These are phyloP conservation scores for Dendrobium nobile DNA, from an alignment of 106 monocot species.

Conservation along the genomic window DNA sequence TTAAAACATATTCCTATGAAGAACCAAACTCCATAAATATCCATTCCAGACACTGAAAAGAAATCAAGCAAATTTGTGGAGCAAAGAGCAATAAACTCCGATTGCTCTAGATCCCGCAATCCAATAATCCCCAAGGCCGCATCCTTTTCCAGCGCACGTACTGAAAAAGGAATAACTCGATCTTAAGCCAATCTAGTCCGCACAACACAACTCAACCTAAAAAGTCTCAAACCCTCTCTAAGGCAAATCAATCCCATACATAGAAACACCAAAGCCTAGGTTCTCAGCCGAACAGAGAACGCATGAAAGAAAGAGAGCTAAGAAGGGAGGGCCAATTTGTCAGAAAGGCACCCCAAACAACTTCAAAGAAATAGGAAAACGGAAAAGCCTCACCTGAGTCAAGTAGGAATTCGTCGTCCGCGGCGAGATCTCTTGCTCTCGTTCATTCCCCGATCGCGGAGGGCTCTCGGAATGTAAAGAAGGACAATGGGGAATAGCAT, in stretches of 20 bases:
- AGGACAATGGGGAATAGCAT: slow-evolving; percentile 3
- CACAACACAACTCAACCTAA: neutral
- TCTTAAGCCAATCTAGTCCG: neutral
- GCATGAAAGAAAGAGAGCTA: neutral
- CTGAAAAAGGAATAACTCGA: neutral
- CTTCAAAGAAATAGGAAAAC: neutral
- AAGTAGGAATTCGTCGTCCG: neutral
- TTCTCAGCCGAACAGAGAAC: neutral
- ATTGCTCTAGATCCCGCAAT: neutral
- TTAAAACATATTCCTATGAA: neutral
- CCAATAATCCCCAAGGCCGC: neutral
- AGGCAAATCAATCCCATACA: neutral
- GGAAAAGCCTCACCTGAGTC: neutral
- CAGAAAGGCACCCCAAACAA: neutral
- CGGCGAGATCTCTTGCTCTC: neutral
- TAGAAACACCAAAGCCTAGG: neutral
- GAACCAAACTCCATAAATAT: neutral
- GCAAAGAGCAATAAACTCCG: neutral
- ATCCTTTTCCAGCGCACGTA: neutral
- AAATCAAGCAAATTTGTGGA: neutral
- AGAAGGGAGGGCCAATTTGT: neutral
- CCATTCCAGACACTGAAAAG: neutral
- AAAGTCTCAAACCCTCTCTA: neutral
- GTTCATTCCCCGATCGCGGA: neutral
- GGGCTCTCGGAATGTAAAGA: neutral